Percentiles rank a stretch among this genome's conserved stretches.
Conservation (phyloP, 306 rosid species). For the Lagenaria siceraria region DNA sequence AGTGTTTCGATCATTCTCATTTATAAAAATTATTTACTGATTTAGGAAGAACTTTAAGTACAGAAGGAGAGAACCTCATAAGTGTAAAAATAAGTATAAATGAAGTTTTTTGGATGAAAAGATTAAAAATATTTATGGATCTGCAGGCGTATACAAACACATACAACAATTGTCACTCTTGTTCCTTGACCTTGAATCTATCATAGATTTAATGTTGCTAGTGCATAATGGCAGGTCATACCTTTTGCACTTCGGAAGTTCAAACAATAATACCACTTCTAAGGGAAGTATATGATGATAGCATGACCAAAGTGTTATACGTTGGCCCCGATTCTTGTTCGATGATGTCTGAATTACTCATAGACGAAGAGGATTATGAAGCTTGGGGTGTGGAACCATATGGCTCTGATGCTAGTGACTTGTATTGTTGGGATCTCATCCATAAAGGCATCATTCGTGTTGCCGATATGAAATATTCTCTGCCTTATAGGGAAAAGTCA, state of each 20-base stretch:
- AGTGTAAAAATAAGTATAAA: neutral
- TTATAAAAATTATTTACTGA: neutral
- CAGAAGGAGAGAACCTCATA: neutral
- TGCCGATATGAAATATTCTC: slow-evolving; percentile 63
- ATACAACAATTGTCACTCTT: no score
- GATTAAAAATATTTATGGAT: neutral
- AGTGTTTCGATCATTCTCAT: neutral
- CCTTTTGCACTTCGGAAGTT: slow-evolving; percentile 63
- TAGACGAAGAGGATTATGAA: slow-evolving; percentile 52
- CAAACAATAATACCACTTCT: slow-evolving; percentile 45
- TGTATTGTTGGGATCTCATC: slow-evolving; percentile 56
- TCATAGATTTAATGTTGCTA: neutral
- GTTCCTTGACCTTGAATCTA: no score
- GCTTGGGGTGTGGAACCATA: slow-evolving; percentile 95
- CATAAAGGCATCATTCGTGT: slow-evolving; percentile 66
- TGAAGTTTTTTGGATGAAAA: neutral
- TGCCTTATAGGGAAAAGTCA: slow-evolving; percentile 62
- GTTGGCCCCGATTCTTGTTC: slow-evolving; percentile 77
- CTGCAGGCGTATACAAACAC: slow-evolving; percentile 1
- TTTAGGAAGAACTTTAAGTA: neutral
- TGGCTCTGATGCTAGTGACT: slow-evolving; percentile 45
- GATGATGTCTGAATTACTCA: slow-evolving; percentile 46
- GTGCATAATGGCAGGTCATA: slow-evolving; percentile 36
- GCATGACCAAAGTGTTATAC: slow-evolving; percentile 63
- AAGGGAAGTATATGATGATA: slow-evolving; percentile 67